Evolutionary conservation across 306 rosid genomes (phyloP).

Genomic region (Senna siamea): DNA sequence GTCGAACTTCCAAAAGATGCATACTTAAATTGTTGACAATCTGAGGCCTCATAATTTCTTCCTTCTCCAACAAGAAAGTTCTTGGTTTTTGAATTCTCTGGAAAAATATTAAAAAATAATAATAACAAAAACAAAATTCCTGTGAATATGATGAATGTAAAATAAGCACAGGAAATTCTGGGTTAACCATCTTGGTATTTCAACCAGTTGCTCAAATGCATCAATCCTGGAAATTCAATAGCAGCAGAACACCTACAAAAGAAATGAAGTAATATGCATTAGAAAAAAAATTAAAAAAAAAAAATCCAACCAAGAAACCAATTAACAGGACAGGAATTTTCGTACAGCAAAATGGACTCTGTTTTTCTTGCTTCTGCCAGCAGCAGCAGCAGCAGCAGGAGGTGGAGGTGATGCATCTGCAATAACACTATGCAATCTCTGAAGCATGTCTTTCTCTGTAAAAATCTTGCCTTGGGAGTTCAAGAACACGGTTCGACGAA

Average conservation of each 20-base stretch:
- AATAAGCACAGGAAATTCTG: conserved; percentile 8
- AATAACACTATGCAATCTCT: conserved; percentile 46
- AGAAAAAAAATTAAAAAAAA: too few species aligned
- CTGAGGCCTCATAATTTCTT: background rate
- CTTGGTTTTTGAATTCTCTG: background rate
- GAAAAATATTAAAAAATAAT: background rate
- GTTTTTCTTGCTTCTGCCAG: conserved; percentile 27
- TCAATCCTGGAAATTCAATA: conserved; percentile 34
- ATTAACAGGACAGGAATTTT: conserved; percentile 35
- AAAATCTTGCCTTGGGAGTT: conserved; percentile 63
- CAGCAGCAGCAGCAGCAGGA: conserved; percentile 1
- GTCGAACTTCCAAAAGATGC: background rate
- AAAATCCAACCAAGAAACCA: conserved; percentile 36
- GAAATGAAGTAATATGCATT: background rate
- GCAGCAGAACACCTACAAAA: conserved; percentile 58
- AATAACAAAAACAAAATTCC: conserved; percentile 15
- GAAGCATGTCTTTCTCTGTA: conserved; percentile 58
- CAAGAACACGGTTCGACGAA: conserved; percentile 63
- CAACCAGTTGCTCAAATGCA: conserved; percentile 19
- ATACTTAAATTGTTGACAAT: background rate
- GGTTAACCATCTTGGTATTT: too few species aligned
- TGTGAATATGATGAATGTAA: conserved; percentile 26
- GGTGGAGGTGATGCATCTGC: conserved; percentile 24
- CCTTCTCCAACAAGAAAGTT: background rate
- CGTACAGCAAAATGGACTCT: conserved; percentile 47